phyloP scores from a whole-genome alignment of 495 filamentous ascomycete genomes.

The Aspergillus baeticus region DNA sequence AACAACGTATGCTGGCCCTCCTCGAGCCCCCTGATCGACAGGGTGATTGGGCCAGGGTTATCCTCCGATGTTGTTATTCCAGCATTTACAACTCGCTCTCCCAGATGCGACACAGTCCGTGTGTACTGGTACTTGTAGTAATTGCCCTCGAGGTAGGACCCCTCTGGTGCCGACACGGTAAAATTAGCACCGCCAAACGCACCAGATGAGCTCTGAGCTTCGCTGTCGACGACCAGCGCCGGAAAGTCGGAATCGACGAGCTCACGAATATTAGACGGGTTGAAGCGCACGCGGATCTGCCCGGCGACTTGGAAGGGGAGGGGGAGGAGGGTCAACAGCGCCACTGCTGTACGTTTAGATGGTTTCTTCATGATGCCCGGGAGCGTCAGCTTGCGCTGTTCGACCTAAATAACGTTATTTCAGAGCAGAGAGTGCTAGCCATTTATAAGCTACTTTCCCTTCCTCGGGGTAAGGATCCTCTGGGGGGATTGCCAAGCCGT shows the following conservation, averaged over 20 bases:
- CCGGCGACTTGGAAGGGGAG: not conserved
- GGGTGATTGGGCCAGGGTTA: not conserved
- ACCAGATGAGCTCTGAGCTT: conserved; percentile 4
- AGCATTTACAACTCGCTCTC: conserved; percentile 12
- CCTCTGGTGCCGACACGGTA: conserved; percentile 1
- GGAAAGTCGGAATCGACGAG: conserved; percentile 9
- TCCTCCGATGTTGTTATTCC: conserved; percentile 7
- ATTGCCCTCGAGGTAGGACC: conserved; percentile 7
- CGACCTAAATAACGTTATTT: too few relatives aligned
- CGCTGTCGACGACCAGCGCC: conserved; percentile 3
- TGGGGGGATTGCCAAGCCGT: too few relatives aligned
- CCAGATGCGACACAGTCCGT: conserved; percentile 6
- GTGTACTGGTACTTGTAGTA: conserved; percentile 14
- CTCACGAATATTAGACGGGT: not conserved
- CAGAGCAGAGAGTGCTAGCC: too few relatives aligned
- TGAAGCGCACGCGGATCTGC: conserved; percentile 9
- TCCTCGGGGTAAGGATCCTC: too few relatives aligned
- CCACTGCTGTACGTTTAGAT: too few relatives aligned
- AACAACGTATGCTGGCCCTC: conserved; percentile 7
- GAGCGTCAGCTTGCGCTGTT: too few relatives aligned
- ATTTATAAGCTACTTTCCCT: too few relatives aligned
- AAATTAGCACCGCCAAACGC: not conserved
- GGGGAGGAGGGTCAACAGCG: not conserved
- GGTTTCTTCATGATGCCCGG: too few relatives aligned
- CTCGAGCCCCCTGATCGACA: not conserved